Base-by-base conservation (phyloP, 352 stramenopile genomes). In the Phytophthora pluvialis region DNA sequence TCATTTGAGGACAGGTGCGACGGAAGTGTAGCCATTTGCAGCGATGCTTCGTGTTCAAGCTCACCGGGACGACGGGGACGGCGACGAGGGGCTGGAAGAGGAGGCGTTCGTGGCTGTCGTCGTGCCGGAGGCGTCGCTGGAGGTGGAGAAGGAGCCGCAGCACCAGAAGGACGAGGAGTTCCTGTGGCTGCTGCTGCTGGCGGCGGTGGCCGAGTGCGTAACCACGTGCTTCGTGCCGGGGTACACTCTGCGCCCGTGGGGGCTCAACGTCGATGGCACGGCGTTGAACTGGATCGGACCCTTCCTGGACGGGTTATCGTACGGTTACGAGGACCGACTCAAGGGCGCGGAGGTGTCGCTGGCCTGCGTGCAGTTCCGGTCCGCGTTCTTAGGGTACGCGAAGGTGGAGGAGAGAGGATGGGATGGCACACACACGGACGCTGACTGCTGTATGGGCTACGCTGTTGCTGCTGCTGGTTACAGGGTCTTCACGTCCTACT, bases 401-500 rank as follows among this genome's bases (percentile, higher is more conserved):
- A 25, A 3, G 11, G 26, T 29, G 21, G 13, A 42, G n/a, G 18
- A 39, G 21, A 16, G 3, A 18, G 25, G 26, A 35, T 25, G 8
- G 3, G 11, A 7, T 25, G 12, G 12, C 11, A 32, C 16, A 28
- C n/a, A 21, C 15, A 21, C 21, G 21, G 21, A 21, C 35, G 38
- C 60, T 53, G 55, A 54, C 31, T 61, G 28, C 1, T 21, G 21
- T 21, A 2, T n/a, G n/a, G 3, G 29, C 28, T 36, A 31, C 12
- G 6, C 32, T 46, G 21, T 33, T 39, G 5, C 31, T 44, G 15
- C 43, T 64, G 28, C 45, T 50, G 29, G 13, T 15, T 67, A 12
- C 43, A 95, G 88, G 1, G 88, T 93, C 12, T 93, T 95, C 54
- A 95, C 88, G 42, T 94, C 86, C n/a, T 95, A 89, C 52, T 88